Evolutionary conservation across 176 grass and related monocot species (phyloP).

Genomic region (Metroxylon sagu): DNA sequence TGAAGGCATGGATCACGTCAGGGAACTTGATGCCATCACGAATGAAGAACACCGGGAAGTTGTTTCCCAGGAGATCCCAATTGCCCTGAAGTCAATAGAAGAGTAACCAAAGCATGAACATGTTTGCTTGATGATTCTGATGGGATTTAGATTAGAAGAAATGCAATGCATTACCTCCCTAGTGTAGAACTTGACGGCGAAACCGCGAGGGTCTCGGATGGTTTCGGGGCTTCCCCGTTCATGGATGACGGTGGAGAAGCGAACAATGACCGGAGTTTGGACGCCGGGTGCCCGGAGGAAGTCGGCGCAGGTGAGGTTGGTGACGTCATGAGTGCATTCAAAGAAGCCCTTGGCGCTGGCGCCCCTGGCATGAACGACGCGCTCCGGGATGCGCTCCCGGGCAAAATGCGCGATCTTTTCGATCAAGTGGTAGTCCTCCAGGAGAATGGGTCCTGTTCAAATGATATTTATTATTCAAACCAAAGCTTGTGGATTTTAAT

Average conservation of each 20-base stretch:
- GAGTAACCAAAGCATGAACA: neutral
- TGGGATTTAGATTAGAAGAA: too few relatives aligned
- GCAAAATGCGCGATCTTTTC: constrained; percentile 86
- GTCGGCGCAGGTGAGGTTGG: constrained; percentile 64
- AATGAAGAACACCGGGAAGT: constrained; percentile 97
- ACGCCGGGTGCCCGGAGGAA: constrained; percentile 61
- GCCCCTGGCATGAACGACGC: constrained; percentile 75
- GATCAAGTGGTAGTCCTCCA: constrained; percentile 82
- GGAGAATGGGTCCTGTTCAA: constrained; percentile 44
- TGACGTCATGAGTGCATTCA: constrained; percentile 71
- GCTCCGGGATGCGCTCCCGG: constrained; percentile 81
- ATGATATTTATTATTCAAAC: neutral
- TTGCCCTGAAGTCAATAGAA: constrained; percentile 34
- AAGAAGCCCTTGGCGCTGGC: constrained; percentile 88
- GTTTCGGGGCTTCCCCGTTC: constrained; percentile 81
- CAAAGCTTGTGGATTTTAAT: too few relatives aligned
- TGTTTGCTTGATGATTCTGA: neutral
- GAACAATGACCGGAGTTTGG: constrained; percentile 54
- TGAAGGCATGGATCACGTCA: constrained; percentile 91
- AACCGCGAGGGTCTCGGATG: constrained; percentile 82
- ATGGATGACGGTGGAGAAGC: constrained; percentile 94
- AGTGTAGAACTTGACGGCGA: constrained; percentile 96
- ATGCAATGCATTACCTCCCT: constrained; percentile 22
- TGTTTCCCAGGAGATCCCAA: constrained; percentile 86
- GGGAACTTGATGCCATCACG: constrained; percentile 93